Conservation (phyloP, 768 basidiomycete species). For the Ramaria sp. region DNA sequence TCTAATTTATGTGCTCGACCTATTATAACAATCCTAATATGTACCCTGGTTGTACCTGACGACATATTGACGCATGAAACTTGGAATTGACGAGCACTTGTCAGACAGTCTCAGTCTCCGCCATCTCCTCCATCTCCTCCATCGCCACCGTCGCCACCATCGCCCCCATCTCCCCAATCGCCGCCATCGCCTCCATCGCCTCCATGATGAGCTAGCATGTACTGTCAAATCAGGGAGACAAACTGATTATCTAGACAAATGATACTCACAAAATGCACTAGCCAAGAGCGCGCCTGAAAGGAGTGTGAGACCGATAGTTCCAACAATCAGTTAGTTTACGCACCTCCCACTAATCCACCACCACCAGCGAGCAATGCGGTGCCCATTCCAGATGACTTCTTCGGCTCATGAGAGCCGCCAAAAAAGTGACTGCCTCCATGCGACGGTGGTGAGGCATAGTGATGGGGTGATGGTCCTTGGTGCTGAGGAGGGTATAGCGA, state of each 20-base stretch:
- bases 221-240: not conserved
- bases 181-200: conserved; percentile 6
- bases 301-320: conserved; percentile 18
- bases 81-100: not conserved
- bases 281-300: conserved; percentile 1
- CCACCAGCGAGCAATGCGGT: conserved; percentile 44
- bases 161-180: not conserved
- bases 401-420: conserved; percentile 22
- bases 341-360: conserved; percentile 58
- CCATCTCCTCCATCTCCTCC: conserved; percentile 8
- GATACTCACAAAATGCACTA: conserved; percentile 3
- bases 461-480: conserved; percentile 13
- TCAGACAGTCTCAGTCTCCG: not conserved
- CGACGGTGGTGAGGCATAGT: conserved; percentile 7
- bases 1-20: no score
- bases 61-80: not conserved
- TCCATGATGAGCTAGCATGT: not conserved
- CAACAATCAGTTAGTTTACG: conserved; percentile 37
- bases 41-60: not conserved
- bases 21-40: no score
- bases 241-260: not conserved
- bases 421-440: conserved; percentile 3
- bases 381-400: conserved; percentile 36
- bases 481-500: conserved; percentile 5
- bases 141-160: conserved; percentile 6